Evolutionary conservation across 108 stramenopile species (phyloP).

Genomic region (Discostella stelligeroides): DNA sequence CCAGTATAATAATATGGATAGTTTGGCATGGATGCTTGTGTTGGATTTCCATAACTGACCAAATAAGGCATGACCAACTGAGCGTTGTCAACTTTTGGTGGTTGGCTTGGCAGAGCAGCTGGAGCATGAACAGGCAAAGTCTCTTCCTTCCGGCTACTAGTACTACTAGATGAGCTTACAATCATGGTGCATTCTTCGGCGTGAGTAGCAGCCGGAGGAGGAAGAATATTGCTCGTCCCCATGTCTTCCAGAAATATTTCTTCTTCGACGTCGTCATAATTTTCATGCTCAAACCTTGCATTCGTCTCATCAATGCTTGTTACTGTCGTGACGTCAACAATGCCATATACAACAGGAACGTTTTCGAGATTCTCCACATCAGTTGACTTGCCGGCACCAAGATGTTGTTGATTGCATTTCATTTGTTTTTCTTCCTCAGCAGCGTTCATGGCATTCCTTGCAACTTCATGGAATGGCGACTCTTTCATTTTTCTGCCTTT

Average conservation of each 20-base stretch:
- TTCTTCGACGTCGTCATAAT: not conserved
- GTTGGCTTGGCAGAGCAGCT: not conserved
- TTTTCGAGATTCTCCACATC: not conserved
- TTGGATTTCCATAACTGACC: constrained; percentile 1
- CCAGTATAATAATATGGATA: too few relatives aligned
- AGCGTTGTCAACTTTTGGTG: not conserved
- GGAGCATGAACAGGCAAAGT: not conserved
- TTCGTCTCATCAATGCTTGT: not conserved
- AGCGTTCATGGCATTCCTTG: not conserved
- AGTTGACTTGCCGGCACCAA: not conserved
- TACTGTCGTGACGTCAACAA: not conserved
- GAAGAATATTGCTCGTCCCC: not conserved
- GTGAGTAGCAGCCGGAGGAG: not conserved
- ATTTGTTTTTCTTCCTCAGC: not conserved
- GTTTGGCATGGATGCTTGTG: too few relatives aligned
- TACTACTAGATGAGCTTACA: too few relatives aligned
- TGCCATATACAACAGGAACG: not conserved
- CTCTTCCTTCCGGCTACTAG: too few relatives aligned
- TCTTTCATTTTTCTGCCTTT: not conserved
- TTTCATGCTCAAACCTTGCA: too few relatives aligned
- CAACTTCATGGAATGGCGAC: not conserved
- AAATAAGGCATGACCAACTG: constrained; percentile 9
- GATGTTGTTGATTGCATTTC: not conserved
- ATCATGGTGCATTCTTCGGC: too few relatives aligned
- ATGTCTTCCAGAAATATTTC: not conserved